phyloP scores from a whole-genome alignment of 2,329 filamentous ascomycete genomes.

The Tolypocladium tropicale region DNA sequence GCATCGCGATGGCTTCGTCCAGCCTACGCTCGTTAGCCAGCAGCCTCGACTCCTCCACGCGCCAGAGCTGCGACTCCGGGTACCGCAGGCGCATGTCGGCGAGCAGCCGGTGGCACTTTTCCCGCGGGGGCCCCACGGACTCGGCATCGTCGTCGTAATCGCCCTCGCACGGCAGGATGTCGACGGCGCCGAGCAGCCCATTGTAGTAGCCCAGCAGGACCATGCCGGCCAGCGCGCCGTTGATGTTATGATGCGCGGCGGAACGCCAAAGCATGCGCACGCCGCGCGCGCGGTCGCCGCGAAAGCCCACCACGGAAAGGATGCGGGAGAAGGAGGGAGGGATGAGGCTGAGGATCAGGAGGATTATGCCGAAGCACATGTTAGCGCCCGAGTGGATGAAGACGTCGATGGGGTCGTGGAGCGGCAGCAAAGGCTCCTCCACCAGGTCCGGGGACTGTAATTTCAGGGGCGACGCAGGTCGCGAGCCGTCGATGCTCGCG shows the following conservation, averaged over 20 bases:
- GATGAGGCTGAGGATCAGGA: constrained; percentile 84
- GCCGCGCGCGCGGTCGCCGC: constrained; percentile 74
- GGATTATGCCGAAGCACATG: constrained; percentile 79
- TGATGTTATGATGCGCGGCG: constrained; percentile 75
- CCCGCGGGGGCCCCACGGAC: constrained; percentile 60
- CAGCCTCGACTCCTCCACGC: constrained; percentile 77
- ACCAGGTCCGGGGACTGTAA: constrained; percentile 21
- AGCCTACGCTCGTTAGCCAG: constrained; percentile 57
- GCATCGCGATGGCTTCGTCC: constrained; percentile 54
- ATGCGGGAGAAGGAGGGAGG: constrained; percentile 85
- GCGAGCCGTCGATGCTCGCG: constrained; percentile 1
- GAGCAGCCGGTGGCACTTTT: constrained; percentile 57
- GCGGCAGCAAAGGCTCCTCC: constrained; percentile 47
- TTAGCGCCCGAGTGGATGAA: constrained; percentile 86
- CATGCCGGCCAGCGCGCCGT: constrained; percentile 81
- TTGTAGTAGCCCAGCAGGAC: constrained; percentile 82
- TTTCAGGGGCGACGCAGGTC: constrained; percentile 9
- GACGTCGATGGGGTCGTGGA: constrained; percentile 67
- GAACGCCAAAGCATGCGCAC: constrained; percentile 85
- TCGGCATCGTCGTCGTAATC: constrained; percentile 46
- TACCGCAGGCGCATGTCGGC: constrained; percentile 66
- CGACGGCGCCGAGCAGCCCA: constrained; percentile 72
- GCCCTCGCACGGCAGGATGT: constrained; percentile 61
- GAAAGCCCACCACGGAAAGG: constrained; percentile 81
- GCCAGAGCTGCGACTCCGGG: constrained; percentile 75